Evolutionary conservation across 2,329 filamentous ascomycete species (phyloP).

Genomic region (Colletotrichum sidae): DNA sequence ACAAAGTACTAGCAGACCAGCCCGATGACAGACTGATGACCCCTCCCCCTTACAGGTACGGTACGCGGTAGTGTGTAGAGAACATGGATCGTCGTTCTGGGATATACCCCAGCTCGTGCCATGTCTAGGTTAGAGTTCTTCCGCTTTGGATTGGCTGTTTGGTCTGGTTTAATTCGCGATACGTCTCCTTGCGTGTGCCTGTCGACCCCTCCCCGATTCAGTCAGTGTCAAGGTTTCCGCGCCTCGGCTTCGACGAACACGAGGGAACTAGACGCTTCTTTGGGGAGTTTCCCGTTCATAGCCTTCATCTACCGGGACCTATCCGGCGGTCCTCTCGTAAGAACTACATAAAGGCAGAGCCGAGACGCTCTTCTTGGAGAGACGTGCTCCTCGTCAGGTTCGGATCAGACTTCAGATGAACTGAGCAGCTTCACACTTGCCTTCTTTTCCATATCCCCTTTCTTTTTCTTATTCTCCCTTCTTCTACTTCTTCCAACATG

Average conservation of each 20-base stretch:
- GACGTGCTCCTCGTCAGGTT: not conserved
- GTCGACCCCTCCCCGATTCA: slow-evolving; percentile 23
- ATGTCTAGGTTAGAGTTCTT: slow-evolving; percentile 10
- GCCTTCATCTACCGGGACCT: not conserved
- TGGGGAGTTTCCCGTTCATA: not conserved
- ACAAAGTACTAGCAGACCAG: not conserved
- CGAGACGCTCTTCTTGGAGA: not conserved
- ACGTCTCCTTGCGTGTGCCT: slow-evolving; percentile 11
- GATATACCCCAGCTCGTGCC: slow-evolving; percentile 1
- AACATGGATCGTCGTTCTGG: slow-evolving; percentile 2
- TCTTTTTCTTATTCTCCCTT: not conserved
- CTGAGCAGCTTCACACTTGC: not conserved
- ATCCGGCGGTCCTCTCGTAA: not conserved
- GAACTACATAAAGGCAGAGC: slow-evolving; percentile 21
- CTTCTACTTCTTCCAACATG: slow-evolving; percentile 8
- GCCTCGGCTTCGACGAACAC: slow-evolving; percentile 2
- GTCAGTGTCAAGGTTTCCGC: not conserved
- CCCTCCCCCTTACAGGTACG: not conserved
- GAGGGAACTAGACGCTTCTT: not conserved
- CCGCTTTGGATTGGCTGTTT: slow-evolving; percentile 21
- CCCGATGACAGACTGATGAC: slow-evolving; percentile 9
- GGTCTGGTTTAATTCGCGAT: slow-evolving; percentile 18
- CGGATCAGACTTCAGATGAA: slow-evolving; percentile 14
- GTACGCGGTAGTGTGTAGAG: not conserved
- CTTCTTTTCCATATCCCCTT: not conserved